These are phyloP conservation scores for Bipolaris sorokiniana DNA, from an alignment of 2,329 filamentous ascomycete genomes.

Conservation along the genomic window DNA sequence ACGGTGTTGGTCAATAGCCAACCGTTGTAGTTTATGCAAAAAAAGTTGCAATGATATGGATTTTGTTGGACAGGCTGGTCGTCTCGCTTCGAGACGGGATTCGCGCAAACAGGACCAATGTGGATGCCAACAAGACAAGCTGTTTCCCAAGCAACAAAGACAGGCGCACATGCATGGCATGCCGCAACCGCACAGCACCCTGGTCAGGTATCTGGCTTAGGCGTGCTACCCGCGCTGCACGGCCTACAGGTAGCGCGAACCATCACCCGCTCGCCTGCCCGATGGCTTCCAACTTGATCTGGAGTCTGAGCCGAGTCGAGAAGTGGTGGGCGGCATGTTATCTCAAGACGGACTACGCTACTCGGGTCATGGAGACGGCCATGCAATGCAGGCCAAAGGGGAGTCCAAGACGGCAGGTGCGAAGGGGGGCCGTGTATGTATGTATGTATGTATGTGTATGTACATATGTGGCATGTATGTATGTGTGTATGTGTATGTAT, in stretches of 20 bases:
- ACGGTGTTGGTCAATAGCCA: constrained; percentile 21
- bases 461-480: not conserved
- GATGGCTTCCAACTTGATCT: constrained; percentile 24
- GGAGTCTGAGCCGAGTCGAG: constrained; percentile 13
- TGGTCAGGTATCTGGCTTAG: constrained; percentile 13
- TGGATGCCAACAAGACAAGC: constrained; percentile 15
- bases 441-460: not conserved
- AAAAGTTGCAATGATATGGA: constrained; percentile 35
- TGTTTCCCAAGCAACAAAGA: constrained; percentile 15
- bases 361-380: constrained; percentile 15
- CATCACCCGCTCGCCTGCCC: constrained; percentile 34
- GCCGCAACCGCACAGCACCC: constrained; percentile 2
- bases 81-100: not conserved
- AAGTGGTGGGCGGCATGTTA: constrained; percentile 26
- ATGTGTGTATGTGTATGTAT: not conserved
- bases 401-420: constrained; percentile 40
- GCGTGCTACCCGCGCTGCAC: constrained; percentile 34
- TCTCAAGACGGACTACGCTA: constrained; percentile 22
- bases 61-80: constrained; percentile 5
- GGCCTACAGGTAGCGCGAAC: constrained; percentile 42
- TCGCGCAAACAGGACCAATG: not conserved
- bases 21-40: constrained; percentile 46
- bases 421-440: not conserved
- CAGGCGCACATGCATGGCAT: not conserved
- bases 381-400: constrained; percentile 21